phyloP scores from a whole-genome alignment of 441 rosid species.

The Arabidopsis lyrata region DNA sequence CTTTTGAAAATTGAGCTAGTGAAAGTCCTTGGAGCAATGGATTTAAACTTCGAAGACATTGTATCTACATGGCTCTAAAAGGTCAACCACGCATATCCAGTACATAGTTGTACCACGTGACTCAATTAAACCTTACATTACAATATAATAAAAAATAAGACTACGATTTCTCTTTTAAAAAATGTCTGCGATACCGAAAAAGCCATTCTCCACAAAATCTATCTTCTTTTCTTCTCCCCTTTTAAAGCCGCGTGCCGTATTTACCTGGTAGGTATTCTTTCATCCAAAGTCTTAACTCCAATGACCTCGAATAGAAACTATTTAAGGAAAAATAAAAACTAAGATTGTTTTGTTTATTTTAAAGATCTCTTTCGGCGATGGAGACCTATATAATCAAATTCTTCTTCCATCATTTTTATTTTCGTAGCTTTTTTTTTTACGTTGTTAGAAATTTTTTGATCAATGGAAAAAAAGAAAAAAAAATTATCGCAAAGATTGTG shows the following conservation, averaged over 20 bases:
- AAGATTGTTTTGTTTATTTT: too few relatives aligned
- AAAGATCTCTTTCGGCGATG: too few relatives aligned
- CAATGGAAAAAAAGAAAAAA: too few relatives aligned
- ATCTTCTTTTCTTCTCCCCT: not conserved
- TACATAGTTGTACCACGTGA: conserved; percentile 29
- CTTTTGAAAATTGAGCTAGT: conserved; percentile 11
- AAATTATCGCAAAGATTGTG: not conserved
- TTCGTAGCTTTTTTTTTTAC: too few relatives aligned
- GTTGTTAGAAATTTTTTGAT: too few relatives aligned
- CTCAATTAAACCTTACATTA: conserved; percentile 18
- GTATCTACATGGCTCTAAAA: conserved; percentile 9
- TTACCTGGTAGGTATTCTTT: too few relatives aligned
- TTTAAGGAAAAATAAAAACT: too few relatives aligned
- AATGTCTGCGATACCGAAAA: conserved; percentile 1
- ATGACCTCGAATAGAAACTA: too few relatives aligned
- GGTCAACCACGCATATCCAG: conserved; percentile 21
- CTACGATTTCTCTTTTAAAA: not conserved
- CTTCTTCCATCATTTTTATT: too few relatives aligned
- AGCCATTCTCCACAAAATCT: not conserved
- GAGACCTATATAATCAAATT: too few relatives aligned
- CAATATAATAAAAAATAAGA: not conserved
- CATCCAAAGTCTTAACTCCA: too few relatives aligned
- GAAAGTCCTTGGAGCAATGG: conserved; percentile 16
- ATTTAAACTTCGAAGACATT: conserved; percentile 14
- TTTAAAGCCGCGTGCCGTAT: conserved; percentile 2